Base-by-base conservation (phyloP, 2,329 filamentous ascomycete genomes). In the Knufia petricola region DNA sequence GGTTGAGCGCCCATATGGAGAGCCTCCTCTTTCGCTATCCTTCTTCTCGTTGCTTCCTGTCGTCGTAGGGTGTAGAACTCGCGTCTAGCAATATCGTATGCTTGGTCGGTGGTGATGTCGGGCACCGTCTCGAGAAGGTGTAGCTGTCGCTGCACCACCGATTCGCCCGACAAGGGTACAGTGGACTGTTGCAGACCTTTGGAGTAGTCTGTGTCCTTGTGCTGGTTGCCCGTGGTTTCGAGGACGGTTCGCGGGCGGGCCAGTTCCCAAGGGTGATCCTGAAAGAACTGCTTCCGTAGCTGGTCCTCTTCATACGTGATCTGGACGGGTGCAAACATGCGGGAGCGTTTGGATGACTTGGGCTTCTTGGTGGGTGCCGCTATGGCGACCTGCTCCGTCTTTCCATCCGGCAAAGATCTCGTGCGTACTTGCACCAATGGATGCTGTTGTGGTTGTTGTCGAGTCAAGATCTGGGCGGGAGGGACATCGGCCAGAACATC, bases 251-350 rank as follows among this genome's bases (percentile, higher is more conserved):
- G 77, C 48, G 92, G 92, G 54, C 90, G 77, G 15, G 92, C 92
- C 62, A 98, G 71, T 69, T 98, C 92, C 92, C 92, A 98, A 3
- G 92, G 92, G 64, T 98, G 92, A 66, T 98, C 90, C 61, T 76
- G 80, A 72, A 86, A 98, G 70, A 96, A 98, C 23, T 82, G 79
- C 57, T 69, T 74, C 55, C 92, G 82, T 61, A 98, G 73, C 52
- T 71, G 68, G 67, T 98, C 92, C 66, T 98, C 92, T 52, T 84
- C 79, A 64, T 92, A 95, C 47, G 70, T 71, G 55, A 98, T 82
- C 50, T 73, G 69, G 55, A 88, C 78, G 1, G 92, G 92, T 59
- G 82, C 79, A 72, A 89, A 96, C 59, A 95, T 70, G 80, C 87
- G 24, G 84, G 75, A 64, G 30, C 44, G 51, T 21, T 82, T 85